A percentile compares a stretch with the other conserved stretches of the same genome.
Conservation (phyloP, 2,329 filamentous ascomycete genomes). For the Coniochaeta prunicola region DNA sequence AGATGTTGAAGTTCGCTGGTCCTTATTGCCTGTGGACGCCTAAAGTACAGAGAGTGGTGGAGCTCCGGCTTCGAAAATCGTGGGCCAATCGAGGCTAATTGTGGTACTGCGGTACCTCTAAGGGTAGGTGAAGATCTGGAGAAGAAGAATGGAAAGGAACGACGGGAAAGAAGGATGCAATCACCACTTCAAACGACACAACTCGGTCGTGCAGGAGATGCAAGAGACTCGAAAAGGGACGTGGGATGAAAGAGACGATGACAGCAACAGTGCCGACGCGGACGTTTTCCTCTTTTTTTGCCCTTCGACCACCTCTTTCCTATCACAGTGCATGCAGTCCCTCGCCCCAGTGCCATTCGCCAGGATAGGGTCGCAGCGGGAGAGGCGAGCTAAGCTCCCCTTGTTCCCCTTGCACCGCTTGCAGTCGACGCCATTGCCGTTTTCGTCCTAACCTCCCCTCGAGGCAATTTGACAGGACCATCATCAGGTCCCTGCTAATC, state of each 20-base stretch:
- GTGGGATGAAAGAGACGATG: background rate
- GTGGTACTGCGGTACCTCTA: background rate
- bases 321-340: background rate
- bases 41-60: background rate
- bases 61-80: background rate
- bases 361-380: background rate
- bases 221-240: background rate
- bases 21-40: background rate
- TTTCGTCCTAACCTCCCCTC: background rate
- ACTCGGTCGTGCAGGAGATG: background rate
- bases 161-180: background rate
- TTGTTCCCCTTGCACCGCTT: background rate
- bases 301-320: background rate
- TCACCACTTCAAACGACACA: background rate
- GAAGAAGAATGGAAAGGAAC: background rate
- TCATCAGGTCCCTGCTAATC: background rate
- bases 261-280: background rate
- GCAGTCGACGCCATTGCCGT: background rate
- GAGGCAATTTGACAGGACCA: slow-evolving; percentile 2
- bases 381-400: background rate
- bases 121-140: background rate
- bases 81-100: background rate
- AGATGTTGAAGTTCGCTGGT: background rate
- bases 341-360: background rate
- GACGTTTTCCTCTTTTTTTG: background rate